Base-by-base conservation (phyloP, 1,284 basidiomycete species). In the Filobasidium uniguttulatum region DNA sequence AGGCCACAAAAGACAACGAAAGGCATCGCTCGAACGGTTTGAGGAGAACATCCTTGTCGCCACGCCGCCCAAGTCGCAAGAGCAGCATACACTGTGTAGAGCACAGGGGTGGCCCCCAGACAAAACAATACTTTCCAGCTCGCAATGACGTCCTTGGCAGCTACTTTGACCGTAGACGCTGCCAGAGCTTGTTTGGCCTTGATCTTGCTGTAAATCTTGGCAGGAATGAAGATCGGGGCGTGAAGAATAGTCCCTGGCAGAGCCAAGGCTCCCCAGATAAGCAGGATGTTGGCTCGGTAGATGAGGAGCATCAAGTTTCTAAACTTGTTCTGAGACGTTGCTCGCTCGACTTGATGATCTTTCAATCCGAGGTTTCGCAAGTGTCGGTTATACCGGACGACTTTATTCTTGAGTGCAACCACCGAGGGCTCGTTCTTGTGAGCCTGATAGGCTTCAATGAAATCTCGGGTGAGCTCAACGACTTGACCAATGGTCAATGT, bases 141-240 rank as follows among this genome's bases (percentile, higher is more conserved):
- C 0, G 90, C 94, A 15, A 99, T 73, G 14, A 98, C 94, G 65
- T 99, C 94, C 44, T 87, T 79, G 26, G 83, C 94, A 30, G 86
- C 85, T 52, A 99, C 80, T 71, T 99, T 99, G 65, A 98, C 94
- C 8, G 81, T 83, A 10, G 93, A 97, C 8, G 86, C 90, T 37
- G 90, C 93, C 51, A 98, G 81, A 2, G 94, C 94, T 78, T 96
- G 93, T 91, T 87, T 89, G 8, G 93, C 91, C 68, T 97, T 98
- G 63, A 78, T 78, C 55, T 82, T 75, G 29, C 85, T 90, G 55
- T 97, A 84, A 44, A 90, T 69, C 40, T 87, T 91, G 37, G 94
- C 94, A 26, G 86, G 71, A 35, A 98, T 79, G 71, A 98, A 96
- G 66, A 99, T 90, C 0, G 94, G 94, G 0, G 83, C 83, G 67